phyloP scores from a whole-genome alignment of 1,284 basidiomycete genomes.

The Sporisorium scitamineum region DNA sequence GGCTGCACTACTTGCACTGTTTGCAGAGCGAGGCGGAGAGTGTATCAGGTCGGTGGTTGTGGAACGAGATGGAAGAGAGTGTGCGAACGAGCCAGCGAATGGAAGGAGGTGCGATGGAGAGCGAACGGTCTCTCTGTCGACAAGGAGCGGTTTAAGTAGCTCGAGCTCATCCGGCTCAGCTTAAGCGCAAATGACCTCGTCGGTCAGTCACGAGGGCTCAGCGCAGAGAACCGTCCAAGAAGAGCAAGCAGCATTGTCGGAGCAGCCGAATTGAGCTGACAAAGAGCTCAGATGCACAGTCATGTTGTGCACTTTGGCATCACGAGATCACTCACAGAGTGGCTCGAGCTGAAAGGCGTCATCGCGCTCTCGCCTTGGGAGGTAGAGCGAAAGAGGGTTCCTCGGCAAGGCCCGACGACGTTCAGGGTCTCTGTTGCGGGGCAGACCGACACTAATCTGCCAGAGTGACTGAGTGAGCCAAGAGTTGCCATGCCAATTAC shows the following conservation, averaged over 20 bases:
- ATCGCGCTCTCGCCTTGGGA: background rate
- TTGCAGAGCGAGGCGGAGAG: background rate
- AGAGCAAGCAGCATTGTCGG: too few species aligned
- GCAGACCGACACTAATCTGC: too few species aligned
- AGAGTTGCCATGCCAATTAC: background rate
- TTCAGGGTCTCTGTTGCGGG: constrained; percentile 2
- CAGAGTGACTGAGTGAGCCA: too few species aligned
- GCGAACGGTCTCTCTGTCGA: background rate
- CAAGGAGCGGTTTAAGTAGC: background rate
- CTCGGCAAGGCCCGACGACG: background rate
- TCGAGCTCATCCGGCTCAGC: background rate
- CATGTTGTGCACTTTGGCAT: background rate
- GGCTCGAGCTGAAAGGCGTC: background rate
- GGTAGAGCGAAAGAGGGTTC: background rate
- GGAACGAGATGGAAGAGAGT: background rate
- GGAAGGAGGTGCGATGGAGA: background rate
- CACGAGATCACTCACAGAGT: background rate
- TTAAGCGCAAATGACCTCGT: background rate
- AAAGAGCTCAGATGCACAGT: background rate
- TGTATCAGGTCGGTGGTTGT: background rate
- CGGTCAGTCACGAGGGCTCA: too few species aligned
- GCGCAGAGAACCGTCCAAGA: too few species aligned
- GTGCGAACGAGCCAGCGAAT: background rate
- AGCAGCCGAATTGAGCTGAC: background rate
- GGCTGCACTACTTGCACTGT: background rate